Percentiles rank a stretch among this genome's conserved stretches.
Conservation (phyloP, 441 rosid genomes). For the Pelargonium australe region DNA sequence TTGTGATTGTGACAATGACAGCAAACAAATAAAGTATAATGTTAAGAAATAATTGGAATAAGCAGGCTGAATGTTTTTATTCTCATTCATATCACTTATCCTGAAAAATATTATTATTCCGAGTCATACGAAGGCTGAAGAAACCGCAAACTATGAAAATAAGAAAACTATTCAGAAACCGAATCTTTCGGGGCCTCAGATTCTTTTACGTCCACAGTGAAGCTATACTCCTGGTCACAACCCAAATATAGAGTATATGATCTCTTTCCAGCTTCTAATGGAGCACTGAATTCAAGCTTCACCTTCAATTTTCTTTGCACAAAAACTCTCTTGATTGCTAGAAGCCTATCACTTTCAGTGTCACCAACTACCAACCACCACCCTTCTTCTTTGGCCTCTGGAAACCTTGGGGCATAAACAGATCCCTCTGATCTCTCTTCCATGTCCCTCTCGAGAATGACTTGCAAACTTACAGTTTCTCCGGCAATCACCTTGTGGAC, state of each 20-base stretch:
- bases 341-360: constrained; percentile 65
- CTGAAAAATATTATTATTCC: too few species aligned
- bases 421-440: constrained; percentile 80
- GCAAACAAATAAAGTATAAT: neutral
- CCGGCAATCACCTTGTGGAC: constrained; percentile 60
- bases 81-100: too few species aligned
- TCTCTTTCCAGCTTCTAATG: constrained; percentile 58
- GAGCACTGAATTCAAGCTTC: constrained; percentile 62
- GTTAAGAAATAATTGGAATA: too few species aligned
- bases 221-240: constrained; percentile 76
- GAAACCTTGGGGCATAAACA: constrained; percentile 66
- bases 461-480: constrained; percentile 60
- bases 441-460: constrained; percentile 67
- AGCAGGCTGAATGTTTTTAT: too few species aligned
- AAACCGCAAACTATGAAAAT: too few species aligned
- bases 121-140: too few species aligned
- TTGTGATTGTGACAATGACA: too few species aligned
- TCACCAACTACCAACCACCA: constrained; percentile 98
- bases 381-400: constrained; percentile 88
- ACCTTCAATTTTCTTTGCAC: constrained; percentile 73
- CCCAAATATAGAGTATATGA: constrained; percentile 62
- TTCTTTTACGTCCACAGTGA: constrained; percentile 56
- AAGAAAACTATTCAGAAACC: too few species aligned
- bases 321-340: constrained; percentile 78
- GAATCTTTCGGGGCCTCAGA: constrained; percentile 14